Evolutionary conservation across 106 monocot species (phyloP), one percentile per base, ranked within the genome.

Genomic region (Hemerocallis citrina): DNA sequence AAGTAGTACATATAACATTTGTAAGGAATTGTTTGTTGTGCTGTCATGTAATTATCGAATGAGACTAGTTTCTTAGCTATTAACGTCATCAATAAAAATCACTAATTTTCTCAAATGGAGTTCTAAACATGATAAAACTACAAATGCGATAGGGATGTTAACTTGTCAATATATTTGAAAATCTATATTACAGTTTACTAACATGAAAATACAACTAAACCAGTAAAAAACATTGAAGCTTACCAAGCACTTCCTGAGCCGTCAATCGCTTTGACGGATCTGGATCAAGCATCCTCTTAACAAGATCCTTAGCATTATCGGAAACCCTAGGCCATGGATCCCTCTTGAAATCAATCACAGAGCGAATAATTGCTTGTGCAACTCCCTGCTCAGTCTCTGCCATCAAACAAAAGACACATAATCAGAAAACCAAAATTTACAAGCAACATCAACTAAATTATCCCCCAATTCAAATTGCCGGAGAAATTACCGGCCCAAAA

Each of bases 241-340:
- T 79, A 79, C 84, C 84, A 35, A 84, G 72, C 6, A 79, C 75
- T 72, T 76, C 70, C 21, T 80, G 89, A 40, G 89, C 89, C 16
- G 77, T 84, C 43, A 89, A 65, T 7, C 89, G 66, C 19, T 23
- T 69, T 25, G 52, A 64, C 1, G 89, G 84, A 61, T 89, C 75
- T 32, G 84, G 84, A 55, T 84, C 57, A 28, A 89, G 80, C 89
- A 89, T 89, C 62, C 72, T 55, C 36, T 54, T 83, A 16, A 89
- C 80, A 45, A 89, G 72, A 28, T 89, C 84, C 57, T 89, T 89
- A 1, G 89, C 89, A 50, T 74, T 77, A 1, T 80, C 79, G 7
- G 89, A 84, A 36, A 89, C 75, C 68, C 60, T 89, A 49, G 89
- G 84, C 89, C 89, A 89, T 39, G 89, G 89, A 24, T 89, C 89